These are phyloP conservation scores for Carex littledalei DNA, from an alignment of 176 grass and related monocot genomes.

Conservation along the genomic window DNA sequence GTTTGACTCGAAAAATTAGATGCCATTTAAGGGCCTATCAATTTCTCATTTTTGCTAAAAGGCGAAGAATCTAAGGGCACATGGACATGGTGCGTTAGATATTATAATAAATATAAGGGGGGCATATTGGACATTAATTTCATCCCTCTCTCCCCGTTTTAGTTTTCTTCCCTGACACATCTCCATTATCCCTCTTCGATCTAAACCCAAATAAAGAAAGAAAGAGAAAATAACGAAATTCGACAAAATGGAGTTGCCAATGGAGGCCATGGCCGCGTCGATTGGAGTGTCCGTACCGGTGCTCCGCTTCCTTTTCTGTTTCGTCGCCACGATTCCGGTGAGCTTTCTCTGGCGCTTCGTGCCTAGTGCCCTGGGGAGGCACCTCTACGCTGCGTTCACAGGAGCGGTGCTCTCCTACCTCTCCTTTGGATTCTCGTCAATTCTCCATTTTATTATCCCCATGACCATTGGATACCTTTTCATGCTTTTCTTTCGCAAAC, in stretches of 20 bases:
- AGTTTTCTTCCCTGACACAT: not conserved
- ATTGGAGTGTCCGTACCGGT: slow-evolving; percentile 93
- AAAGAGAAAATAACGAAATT: slow-evolving; percentile 6
- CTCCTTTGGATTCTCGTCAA: slow-evolving; percentile 77
- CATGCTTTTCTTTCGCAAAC: slow-evolving; percentile 66
- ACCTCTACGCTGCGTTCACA: slow-evolving; percentile 77
- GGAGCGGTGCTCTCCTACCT: slow-evolving; percentile 83
- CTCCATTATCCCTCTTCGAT: not conserved
- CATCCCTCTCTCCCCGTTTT: not conserved
- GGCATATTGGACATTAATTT: not conserved
- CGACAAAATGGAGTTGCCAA: slow-evolving; percentile 48
- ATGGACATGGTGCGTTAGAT: not conserved
- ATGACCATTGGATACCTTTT: slow-evolving; percentile 69
- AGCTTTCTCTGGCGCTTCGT: slow-evolving; percentile 70
- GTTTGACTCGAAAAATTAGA: not conserved
- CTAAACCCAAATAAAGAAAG: not conserved
- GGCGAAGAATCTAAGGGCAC: not conserved
- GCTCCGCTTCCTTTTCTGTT: slow-evolving; percentile 91
- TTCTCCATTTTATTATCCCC: slow-evolving; percentile 86
- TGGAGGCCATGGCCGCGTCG: slow-evolving; percentile 75
- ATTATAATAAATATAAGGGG: not conserved
- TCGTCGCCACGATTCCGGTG: slow-evolving; percentile 88
- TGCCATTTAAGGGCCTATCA: not conserved
- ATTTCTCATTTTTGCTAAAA: not conserved
- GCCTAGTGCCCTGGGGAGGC: slow-evolving; percentile 40